phyloP scores from a whole-genome alignment of 345 rosid genomes.

The Arabidopsis suecica region DNA sequence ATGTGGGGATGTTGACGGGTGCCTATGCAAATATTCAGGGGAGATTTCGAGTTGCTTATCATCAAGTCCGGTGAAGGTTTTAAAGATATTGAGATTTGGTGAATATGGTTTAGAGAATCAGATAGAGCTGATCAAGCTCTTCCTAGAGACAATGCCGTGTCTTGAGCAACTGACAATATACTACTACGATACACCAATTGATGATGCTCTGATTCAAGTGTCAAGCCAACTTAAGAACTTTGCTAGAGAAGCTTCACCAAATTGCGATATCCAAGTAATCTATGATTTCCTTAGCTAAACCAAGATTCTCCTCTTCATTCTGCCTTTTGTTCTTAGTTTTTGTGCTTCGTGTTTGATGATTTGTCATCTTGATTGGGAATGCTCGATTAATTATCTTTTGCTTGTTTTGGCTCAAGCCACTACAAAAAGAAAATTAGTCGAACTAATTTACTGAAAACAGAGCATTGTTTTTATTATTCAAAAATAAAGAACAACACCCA shows the following conservation, averaged over 20 bases:
- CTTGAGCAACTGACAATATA: slow-evolving; percentile 15
- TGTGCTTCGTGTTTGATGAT: slow-evolving; percentile 6
- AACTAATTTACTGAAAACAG: slow-evolving; percentile 17
- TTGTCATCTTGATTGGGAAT: slow-evolving; percentile 15
- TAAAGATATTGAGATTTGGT: slow-evolving; percentile 13
- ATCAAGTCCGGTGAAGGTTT: slow-evolving; percentile 26
- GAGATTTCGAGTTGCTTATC: slow-evolving; percentile 28
- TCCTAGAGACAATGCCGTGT: slow-evolving; percentile 28
- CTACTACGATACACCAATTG: neutral
- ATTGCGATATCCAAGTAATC: slow-evolving; percentile 17
- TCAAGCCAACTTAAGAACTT: slow-evolving; percentile 2
- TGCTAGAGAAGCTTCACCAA: slow-evolving; percentile 23
- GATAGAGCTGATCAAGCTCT: slow-evolving; percentile 4
- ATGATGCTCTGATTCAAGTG: neutral
- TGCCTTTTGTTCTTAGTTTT: neutral
- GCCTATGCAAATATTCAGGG: slow-evolving; percentile 31
- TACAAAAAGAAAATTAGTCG: neutral
- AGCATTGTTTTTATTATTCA: neutral
- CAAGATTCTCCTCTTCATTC: slow-evolving; percentile 5
- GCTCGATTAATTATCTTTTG: neutral
- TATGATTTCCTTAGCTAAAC: slow-evolving; percentile 8
- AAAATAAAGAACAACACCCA: neutral
- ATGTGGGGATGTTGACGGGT: slow-evolving; percentile 15
- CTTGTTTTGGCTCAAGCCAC: slow-evolving; percentile 4
- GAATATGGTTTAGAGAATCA: neutral